These are phyloP conservation scores for Avena eriantha DNA, from an alignment of 176 grass and related monocot species.

Conservation along the genomic window DNA sequence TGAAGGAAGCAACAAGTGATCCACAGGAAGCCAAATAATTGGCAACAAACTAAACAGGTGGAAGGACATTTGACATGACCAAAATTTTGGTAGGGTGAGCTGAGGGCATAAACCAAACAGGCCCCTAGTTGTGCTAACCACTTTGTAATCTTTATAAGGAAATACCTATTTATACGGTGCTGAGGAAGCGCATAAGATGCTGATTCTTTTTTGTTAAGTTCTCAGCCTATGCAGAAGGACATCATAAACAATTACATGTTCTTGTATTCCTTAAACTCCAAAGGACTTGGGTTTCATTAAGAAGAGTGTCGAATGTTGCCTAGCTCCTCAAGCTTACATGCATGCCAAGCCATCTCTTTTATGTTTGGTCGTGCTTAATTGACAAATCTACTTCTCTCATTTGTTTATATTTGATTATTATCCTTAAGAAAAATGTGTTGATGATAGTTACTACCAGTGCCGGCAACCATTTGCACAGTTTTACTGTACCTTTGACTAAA, in stretches of 20 bases:
- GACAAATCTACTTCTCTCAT: slow-evolving; percentile 5
- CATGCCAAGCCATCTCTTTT: slow-evolving; percentile 17
- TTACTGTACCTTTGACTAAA: neutral
- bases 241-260: neutral
- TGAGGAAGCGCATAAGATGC: neutral
- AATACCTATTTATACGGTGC: neutral
- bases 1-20: no score
- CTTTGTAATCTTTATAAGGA: neutral
- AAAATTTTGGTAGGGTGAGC: no score
- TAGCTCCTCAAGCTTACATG: slow-evolving; percentile 1
- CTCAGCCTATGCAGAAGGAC: neutral
- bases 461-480: neutral
- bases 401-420: neutral
- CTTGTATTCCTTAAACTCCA: neutral
- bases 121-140: neutral
- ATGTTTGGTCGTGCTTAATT: neutral
- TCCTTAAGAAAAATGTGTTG: slow-evolving; percentile 8
- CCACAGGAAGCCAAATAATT: no score
- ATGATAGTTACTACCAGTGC: neutral
- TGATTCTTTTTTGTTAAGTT: neutral
- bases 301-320: neutral
- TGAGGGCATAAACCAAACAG: no score
- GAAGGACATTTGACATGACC: no score
- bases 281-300: neutral
- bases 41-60: no score